Conservation (phyloP, 1,284 basidiomycete species). For the Ceratobasidium sp. region DNA sequence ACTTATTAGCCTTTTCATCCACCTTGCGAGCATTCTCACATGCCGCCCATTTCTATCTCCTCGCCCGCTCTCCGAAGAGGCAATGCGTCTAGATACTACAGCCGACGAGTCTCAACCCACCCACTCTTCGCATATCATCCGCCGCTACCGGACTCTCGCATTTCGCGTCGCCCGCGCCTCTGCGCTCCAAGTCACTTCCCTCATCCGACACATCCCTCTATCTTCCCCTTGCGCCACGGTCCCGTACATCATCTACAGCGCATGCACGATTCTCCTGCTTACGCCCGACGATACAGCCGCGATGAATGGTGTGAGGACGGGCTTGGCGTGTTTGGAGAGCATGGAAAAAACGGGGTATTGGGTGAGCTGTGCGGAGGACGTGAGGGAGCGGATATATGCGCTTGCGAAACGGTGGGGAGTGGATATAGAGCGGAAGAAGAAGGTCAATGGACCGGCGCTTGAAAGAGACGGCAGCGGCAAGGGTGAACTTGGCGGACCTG, state of each 20-base stretch:
- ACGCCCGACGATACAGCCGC: constrained; percentile 8
- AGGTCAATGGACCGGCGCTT: background rate
- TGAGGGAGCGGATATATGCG: background rate
- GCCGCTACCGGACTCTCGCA: constrained; percentile 18
- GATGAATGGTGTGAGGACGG: constrained; percentile 5
- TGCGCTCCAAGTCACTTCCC: constrained; percentile 10
- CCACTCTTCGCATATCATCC: background rate
- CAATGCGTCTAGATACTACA: background rate
- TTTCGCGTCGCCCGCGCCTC: constrained; percentile 23
- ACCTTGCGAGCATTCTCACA: constrained; percentile 19
- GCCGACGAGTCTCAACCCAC: background rate
- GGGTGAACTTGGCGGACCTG: background rate
- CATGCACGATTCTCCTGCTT: constrained; percentile 8
- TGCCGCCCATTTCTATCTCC: constrained; percentile 3
- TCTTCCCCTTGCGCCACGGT: constrained; percentile 8
- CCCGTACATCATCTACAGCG: constrained; percentile 15
- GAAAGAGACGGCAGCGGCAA: background rate
- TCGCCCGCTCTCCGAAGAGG: background rate
- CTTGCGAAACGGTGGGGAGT: constrained; percentile 9
- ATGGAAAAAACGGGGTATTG: constrained; percentile 17
- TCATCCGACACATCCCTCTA: constrained; percentile 12
- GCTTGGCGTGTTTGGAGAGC: constrained; percentile 3
- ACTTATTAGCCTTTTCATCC: background rate
- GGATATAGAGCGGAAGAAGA: background rate
- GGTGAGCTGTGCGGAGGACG: constrained; percentile 1